A percentile compares a stretch with the other conserved stretches of the same genome.
These are phyloP conservation scores for Globisporangium takayamanum DNA, from an alignment of 352 stramenopile species.

Conservation along the genomic window DNA sequence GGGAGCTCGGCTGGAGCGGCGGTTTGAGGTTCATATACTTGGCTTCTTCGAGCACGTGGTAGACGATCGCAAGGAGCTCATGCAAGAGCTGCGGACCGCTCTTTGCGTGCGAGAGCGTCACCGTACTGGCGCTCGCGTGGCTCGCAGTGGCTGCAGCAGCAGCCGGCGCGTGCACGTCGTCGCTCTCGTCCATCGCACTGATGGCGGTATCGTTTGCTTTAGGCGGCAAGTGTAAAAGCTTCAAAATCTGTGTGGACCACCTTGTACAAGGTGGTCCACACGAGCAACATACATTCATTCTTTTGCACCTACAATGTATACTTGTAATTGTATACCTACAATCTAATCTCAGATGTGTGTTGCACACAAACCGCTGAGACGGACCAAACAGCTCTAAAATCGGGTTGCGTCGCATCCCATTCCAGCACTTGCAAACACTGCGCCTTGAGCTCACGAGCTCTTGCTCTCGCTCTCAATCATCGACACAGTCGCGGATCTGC, in stretches of 20 bases:
- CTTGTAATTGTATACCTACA: too few relatives aligned
- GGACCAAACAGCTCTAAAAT: too few relatives aligned
- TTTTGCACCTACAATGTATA: too few relatives aligned
- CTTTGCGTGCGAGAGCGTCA: slow-evolving; percentile 18
- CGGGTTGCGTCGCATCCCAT: too few relatives aligned
- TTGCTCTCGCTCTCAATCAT: too few relatives aligned
- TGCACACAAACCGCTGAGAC: too few relatives aligned
- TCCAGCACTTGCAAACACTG: too few relatives aligned
- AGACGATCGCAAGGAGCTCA: slow-evolving; percentile 64
- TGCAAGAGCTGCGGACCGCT: slow-evolving; percentile 54
- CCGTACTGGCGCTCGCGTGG: background rate
- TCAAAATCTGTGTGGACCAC: background rate
- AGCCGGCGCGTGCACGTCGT: background rate
- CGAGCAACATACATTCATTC: too few relatives aligned
- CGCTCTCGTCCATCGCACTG: background rate
- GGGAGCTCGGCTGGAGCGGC: slow-evolving; percentile 71
- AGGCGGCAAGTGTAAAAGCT: background rate
- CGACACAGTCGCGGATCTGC: background rate
- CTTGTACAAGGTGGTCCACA: too few relatives aligned
- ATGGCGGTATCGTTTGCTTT: background rate
- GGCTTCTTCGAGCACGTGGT: slow-evolving; percentile 73
- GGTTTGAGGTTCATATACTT: slow-evolving; percentile 84
- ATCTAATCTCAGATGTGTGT: too few relatives aligned
- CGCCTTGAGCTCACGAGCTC: too few relatives aligned
- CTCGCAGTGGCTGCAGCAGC: too few relatives aligned